Evolutionary conservation across 495 filamentous ascomycete genomes (phyloP).

Genomic region (Barbatosphaeria neglecta): DNA sequence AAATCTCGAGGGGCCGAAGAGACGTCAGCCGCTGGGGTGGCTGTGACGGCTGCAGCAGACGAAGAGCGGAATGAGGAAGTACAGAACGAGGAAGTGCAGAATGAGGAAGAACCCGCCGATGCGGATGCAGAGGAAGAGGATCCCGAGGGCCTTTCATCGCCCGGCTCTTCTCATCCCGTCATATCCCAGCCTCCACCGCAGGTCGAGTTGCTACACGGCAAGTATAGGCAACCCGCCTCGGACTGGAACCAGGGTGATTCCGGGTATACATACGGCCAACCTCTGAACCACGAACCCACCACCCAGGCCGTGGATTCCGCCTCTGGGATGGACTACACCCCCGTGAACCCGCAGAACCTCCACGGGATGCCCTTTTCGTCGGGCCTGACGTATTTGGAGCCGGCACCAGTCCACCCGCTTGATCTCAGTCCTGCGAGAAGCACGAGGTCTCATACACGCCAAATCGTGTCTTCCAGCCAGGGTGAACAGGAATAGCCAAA

Average conservation of each 20-base stretch:
- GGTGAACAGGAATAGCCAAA: neutral
- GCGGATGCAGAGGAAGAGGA: slow-evolving; percentile 11
- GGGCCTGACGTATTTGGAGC: neutral
- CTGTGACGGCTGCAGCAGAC: neutral
- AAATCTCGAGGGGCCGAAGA: slow-evolving; percentile 5
- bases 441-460: neutral
- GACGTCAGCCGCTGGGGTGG: too few relatives aligned
- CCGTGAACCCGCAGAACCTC: neutral
- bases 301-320: neutral
- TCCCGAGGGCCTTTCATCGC: slow-evolving; percentile 15
- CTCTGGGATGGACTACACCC: neutral
- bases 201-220: too few relatives aligned
- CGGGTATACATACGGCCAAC: neutral
- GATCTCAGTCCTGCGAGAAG: neutral
- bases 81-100: too few relatives aligned
- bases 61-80: slow-evolving; percentile 1
- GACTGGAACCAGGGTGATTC: neutral
- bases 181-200: neutral
- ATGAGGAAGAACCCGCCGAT: slow-evolving; percentile 2
- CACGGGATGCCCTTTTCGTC: neutral
- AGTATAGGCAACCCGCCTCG: neutral
- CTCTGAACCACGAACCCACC: neutral
- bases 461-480: neutral
- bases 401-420: neutral
- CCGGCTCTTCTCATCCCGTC: slow-evolving; percentile 10